phyloP scores from a whole-genome alignment of 73 alveolate species.

The Symbiodinium pilosum region DNA sequence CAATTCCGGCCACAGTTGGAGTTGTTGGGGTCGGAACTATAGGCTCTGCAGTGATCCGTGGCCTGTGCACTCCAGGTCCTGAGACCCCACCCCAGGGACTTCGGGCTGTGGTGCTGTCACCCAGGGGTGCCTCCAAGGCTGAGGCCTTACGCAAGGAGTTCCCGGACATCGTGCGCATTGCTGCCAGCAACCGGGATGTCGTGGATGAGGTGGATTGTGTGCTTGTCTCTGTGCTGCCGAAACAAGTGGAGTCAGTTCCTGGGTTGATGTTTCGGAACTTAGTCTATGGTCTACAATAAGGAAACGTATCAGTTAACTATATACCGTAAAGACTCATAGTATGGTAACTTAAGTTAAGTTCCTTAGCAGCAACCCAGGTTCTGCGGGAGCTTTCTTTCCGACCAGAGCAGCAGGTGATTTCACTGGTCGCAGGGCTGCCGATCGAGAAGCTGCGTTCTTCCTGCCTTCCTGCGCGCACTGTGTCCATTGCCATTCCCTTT shows the following conservation, averaged over 20 bases:
- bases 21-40: slow-evolving; percentile 73
- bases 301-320: too few relatives aligned
- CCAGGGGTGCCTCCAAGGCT: slow-evolving; percentile 45
- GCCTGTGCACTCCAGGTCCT: background rate
- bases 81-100: background rate
- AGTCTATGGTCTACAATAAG: too few relatives aligned
- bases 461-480: background rate
- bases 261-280: too few relatives aligned
- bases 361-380: too few relatives aligned
- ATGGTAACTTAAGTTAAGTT: too few relatives aligned
- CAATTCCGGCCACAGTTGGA: background rate
- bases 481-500: slow-evolving; percentile 67
- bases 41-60: slow-evolving; percentile 58
- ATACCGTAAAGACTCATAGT: too few relatives aligned
- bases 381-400: background rate
- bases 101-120: slow-evolving; percentile 39
- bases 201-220: slow-evolving; percentile 29
- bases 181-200: slow-evolving; percentile 78
- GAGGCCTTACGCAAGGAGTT: background rate
- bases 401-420: slow-evolving; percentile 24
- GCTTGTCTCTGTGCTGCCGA: slow-evolving; percentile 60
- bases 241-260: slow-evolving; percentile 10
- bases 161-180: slow-evolving; percentile 55
- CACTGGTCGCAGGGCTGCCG: slow-evolving; percentile 70
- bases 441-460: slow-evolving; percentile 34